Evolutionary conservation across 306 rosid genomes (phyloP).

Genomic region (Medicago ruthenica): DNA sequence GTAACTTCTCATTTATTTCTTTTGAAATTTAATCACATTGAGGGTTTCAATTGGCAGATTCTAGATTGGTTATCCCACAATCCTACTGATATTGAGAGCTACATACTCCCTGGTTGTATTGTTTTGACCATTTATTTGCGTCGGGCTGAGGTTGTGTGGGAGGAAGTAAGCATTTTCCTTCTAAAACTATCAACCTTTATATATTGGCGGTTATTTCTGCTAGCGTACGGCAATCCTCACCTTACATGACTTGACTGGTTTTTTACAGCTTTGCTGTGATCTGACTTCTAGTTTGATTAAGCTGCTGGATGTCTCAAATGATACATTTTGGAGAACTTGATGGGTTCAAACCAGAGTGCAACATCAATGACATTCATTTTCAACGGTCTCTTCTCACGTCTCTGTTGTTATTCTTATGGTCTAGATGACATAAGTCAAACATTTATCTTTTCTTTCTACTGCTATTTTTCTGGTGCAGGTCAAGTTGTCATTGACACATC

Average conservation of each 20-base stretch:
- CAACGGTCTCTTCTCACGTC: constrained; percentile 59
- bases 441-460: constrained; percentile 37
- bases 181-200: constrained; percentile 29
- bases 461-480: constrained; percentile 61
- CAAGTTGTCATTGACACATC: constrained; percentile 75
- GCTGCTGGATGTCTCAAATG: constrained; percentile 71
- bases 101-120: constrained; percentile 90
- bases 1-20: constrained; percentile 36
- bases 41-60: constrained; percentile 62
- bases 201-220: constrained; percentile 31
- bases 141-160: constrained; percentile 72
- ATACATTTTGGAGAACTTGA: constrained; percentile 82
- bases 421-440: constrained; percentile 11
- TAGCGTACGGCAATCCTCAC: constrained; percentile 26
- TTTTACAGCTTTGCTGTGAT: constrained; percentile 76
- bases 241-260: constrained; percentile 28
- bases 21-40: constrained; percentile 23
- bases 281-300: constrained; percentile 76
- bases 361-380: constrained; percentile 74
- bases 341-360: constrained; percentile 84
- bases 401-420: constrained; percentile 29
- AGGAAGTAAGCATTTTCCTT: constrained; percentile 60
- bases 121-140: constrained; percentile 79
- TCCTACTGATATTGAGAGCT: too few species aligned
- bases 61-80: constrained; percentile 86